phyloP scores from a whole-genome alignment of 1,284 basidiomycete species.

The Irpex rosettiformis region DNA sequence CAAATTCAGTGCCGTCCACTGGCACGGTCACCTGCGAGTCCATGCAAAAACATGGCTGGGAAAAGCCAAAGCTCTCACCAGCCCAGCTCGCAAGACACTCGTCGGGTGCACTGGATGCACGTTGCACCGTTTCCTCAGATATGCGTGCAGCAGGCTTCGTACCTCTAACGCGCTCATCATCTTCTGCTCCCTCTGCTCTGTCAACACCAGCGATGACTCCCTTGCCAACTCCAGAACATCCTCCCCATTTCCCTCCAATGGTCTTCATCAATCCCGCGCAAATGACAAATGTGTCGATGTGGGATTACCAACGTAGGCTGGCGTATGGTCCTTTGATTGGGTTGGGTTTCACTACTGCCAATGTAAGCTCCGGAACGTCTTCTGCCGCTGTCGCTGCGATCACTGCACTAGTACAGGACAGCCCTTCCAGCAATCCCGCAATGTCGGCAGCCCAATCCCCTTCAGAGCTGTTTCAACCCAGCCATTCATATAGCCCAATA shows the following conservation, averaged over 20 bases:
- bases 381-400: neutral
- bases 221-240: conserved; percentile 24
- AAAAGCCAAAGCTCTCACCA: conserved; percentile 18
- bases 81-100: conserved; percentile 27
- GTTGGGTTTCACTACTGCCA: neutral
- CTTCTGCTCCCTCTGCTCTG: neutral
- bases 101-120: conserved; percentile 27
- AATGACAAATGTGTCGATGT: conserved; percentile 20
- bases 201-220: neutral
- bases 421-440: neutral
- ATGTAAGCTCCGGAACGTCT: neutral
- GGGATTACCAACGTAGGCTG: conserved; percentile 24
- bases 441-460: neutral
- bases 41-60: neutral
- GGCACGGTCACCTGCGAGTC: neutral
- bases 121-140: conserved; percentile 27
- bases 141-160: conserved; percentile 32
- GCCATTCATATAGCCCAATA: neutral
- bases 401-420: neutral
- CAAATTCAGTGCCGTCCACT: neutral
- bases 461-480: neutral
- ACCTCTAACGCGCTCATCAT: conserved; percentile 20
- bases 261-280: conserved; percentile 23
- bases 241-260: conserved; percentile 30
- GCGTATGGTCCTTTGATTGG: conserved; percentile 10